Conservation (phyloP, 2,329 filamentous ascomycete species). For the Colletotrichum tropicale region DNA sequence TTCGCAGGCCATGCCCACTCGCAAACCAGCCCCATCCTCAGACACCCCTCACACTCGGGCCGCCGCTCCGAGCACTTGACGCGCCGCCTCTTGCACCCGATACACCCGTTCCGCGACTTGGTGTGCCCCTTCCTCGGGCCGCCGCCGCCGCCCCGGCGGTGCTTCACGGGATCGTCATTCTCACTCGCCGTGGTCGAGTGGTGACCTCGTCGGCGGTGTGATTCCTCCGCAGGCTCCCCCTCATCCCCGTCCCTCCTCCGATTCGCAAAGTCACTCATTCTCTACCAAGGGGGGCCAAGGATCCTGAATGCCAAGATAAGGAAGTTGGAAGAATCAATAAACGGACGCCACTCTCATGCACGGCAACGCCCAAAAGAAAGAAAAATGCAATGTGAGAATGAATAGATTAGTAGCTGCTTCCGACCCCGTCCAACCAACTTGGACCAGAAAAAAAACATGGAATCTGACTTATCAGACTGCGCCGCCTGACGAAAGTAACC, state of each 20-base stretch:
- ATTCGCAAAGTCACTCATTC: background rate
- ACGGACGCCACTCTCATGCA: background rate
- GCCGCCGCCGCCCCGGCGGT: conserved; percentile 16
- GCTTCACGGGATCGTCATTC: background rate
- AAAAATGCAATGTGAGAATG: background rate
- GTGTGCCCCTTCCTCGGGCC: conserved; percentile 38
- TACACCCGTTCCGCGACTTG: conserved; percentile 37
- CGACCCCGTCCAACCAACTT: background rate
- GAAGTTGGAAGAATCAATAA: background rate
- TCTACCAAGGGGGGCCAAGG: background rate
- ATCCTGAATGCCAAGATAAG: background rate
- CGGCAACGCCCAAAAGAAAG: background rate
- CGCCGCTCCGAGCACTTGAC: conserved; percentile 47
- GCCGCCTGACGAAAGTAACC: background rate
- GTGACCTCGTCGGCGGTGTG: fast-evolving
- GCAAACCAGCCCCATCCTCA: conserved; percentile 38
- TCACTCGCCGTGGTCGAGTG: background rate
- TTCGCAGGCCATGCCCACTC: conserved; percentile 32
- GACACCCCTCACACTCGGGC: conserved; percentile 40
- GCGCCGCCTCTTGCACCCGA: conserved; percentile 39
- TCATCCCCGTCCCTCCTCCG: background rate
- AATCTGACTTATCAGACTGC: background rate
- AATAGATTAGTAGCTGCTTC: background rate
- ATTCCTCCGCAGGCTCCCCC: background rate
- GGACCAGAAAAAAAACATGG: background rate